phyloP scores from a whole-genome alignment of 164 flowering plant genomes.

The Aristolochia contorta region DNA sequence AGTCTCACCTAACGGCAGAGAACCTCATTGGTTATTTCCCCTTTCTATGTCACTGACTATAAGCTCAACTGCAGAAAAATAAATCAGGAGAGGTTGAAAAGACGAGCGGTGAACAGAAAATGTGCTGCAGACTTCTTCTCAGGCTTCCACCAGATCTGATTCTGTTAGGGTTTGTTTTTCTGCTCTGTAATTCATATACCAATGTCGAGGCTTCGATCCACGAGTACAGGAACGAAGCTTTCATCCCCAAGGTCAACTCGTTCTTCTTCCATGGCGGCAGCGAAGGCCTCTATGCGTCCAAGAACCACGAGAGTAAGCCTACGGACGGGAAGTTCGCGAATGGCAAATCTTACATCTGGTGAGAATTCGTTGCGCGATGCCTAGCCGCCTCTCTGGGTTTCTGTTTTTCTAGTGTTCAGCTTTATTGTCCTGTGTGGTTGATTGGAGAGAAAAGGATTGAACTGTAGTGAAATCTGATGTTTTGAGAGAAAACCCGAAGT shows the following conservation, averaged over 20 bases:
- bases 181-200: slow-evolving; percentile 23
- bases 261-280: slow-evolving; percentile 89
- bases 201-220: slow-evolving; percentile 49
- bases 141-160: no score
- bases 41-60: no score
- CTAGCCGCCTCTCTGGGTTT: neutral
- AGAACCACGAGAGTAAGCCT: slow-evolving; percentile 9
- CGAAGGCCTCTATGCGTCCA: slow-evolving; percentile 74
- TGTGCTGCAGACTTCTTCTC: no score
- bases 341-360: slow-evolving; percentile 77
- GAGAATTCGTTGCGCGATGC: neutral
- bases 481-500: no score
- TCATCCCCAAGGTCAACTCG: slow-evolving; percentile 41
- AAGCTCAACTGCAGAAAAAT: no score
- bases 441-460: neutral
- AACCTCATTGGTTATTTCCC: no score
- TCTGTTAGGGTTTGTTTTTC: no score
- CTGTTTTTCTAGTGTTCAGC: neutral
- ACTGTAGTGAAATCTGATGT: no score
- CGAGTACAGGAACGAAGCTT: slow-evolving; percentile 45
- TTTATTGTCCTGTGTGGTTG: neutral
- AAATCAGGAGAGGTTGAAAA: no score
- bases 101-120: no score
- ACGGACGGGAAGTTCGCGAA: slow-evolving; percentile 11
- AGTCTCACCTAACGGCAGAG: no score